Evolutionary conservation across 2,329 filamentous ascomycete species (phyloP), one percentile per base, ranked within the genome.

Genomic region (Diaporthe velutina): DNA sequence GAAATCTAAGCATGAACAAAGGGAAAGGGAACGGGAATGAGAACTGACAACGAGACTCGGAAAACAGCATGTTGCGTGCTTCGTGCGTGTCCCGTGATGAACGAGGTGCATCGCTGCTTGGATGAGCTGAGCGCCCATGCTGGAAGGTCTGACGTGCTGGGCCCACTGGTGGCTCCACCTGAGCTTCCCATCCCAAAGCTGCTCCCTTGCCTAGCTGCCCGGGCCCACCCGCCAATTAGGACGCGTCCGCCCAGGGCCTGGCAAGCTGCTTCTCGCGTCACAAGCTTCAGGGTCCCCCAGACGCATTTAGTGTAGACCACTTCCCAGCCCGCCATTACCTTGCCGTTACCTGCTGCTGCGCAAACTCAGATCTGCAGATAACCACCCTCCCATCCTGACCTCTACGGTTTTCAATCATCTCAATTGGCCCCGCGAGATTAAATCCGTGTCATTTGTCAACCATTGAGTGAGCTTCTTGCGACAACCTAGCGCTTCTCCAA

Each of bases 191-290:
- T 28, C n/a, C n/a, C n/a, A n/a, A 58, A 54, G 33, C 17, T 45
- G 45, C 45, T 67, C 45, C 64, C 64, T 52, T 67, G 45, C 22
- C 30, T 25, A 54, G 50, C 52, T 70, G 13, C 33, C 22, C 17
- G 12, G 55, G 30, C 42, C 55, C 55, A 61, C 70, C 70, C 38
- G 50, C 72, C 72, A 73, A 73, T 70, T 50, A 70, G 42, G 19
- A 60, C 72, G 72, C 72, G 72, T 68, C 42, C 35, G 33, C 42
- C 50, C 64, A 50, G 61, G 71, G n/a, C 40, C 61, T 73, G 60
- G 45, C 28, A 40, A 71, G 70, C 33, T 61, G 58, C 58, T 30
- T 15, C 55, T 73, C 70, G 74, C 74, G 74, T 75, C 74, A 73
- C 45, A 73, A 70, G 70, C 71, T 52, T 64, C 61, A 75, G 55